phyloP scores from a whole-genome alignment of 139 green algal genomes.

The Diplosphaera chodatii region DNA sequence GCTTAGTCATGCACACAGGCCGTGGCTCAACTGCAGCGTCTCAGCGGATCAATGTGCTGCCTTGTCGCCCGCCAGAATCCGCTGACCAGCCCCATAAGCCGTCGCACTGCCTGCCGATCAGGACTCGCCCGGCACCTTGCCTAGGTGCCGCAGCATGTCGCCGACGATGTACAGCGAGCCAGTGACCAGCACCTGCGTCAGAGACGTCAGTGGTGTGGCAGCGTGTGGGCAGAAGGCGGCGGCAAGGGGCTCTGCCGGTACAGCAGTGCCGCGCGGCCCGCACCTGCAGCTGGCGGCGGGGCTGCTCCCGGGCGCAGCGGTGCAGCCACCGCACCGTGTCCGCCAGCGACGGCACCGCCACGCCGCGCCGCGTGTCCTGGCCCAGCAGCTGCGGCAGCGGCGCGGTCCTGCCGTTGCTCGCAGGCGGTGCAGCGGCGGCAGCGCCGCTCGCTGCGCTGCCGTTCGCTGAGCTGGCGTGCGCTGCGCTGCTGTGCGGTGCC shows the following conservation, averaged over 20 bases:
- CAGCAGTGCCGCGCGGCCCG: too few relatives aligned
- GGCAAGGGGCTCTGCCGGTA: too few relatives aligned
- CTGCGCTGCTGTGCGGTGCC: too few relatives aligned
- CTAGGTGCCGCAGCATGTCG: slow-evolving; percentile 69
- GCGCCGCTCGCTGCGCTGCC: too few relatives aligned
- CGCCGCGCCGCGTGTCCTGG: slow-evolving; percentile 10
- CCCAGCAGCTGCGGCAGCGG: slow-evolving; percentile 9
- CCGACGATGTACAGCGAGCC: slow-evolving; percentile 93
- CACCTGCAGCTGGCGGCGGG: slow-evolving; percentile 23
- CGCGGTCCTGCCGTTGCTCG: neutral
- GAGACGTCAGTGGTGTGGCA: too few relatives aligned
- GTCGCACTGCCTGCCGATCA: too few relatives aligned
- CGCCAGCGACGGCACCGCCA: slow-evolving; percentile 52
- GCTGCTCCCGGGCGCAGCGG: slow-evolving; percentile 14
- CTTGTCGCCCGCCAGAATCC: too few relatives aligned
- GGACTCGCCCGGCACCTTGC: slow-evolving; percentile 2
- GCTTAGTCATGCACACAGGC: too few relatives aligned
- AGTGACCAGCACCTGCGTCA: slow-evolving; percentile 90
- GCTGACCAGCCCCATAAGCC: too few relatives aligned
- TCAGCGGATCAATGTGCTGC: too few relatives aligned
- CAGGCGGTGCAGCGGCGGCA: neutral
- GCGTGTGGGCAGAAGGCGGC: too few relatives aligned
- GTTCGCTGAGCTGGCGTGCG: neutral
- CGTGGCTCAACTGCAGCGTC: too few relatives aligned
- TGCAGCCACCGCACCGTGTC: slow-evolving; percentile 58